Evolutionary conservation across 108 stramenopile species (phyloP), one percentile per base, ranked within the genome.

Genomic region (Fragilariopsis cylindrus): DNA sequence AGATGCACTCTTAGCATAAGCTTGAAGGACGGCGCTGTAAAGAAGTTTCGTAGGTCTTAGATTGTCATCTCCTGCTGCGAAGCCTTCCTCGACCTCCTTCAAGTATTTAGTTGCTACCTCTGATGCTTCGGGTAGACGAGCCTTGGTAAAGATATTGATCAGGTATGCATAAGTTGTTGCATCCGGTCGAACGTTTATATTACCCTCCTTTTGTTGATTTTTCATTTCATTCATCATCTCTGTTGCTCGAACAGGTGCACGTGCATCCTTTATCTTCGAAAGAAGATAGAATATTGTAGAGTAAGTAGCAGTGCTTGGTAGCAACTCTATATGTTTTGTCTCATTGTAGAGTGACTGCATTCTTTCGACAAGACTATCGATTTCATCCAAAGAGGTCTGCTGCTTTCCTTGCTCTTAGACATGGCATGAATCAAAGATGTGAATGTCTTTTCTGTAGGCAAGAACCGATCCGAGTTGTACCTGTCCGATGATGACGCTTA

Each of bases 11-110:
- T 81, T 81, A 50, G 80, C 80, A 58, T 72, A 74, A 7, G 80
- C 69, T 57, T 81, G 80, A 19, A 81, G 70, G 4, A 76, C 69
- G 6, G 81, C 75, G 47, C 60, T 70, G 60, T 82, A 82, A 40
- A 78, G 57, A 4, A 82, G 48, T 40, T 64, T 60, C 3, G 69
- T 74, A 8, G 78, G 78, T 30, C 57, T 42, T n/a, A 79, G 50
- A 12, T 30, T 49, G 18, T 60, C 60, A 64, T 74, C 60, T 7
- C 78, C 78, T 6, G 48, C 62, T 30, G 18, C 60, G 42, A 50
- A 79, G 7, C 69, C 63, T 41, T 49, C 66, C 70, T 79, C 78
- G 13, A 79, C 78, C 15, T 19, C 60, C 3, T 39, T 11, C 39
- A 79, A 46, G 44, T 66, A 30, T n/a, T 79, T 49, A 15, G 56